These are phyloP conservation scores for Hemileccinum hortonii DNA, from an alignment of 1,284 basidiomycete species.

Conservation along the genomic window DNA sequence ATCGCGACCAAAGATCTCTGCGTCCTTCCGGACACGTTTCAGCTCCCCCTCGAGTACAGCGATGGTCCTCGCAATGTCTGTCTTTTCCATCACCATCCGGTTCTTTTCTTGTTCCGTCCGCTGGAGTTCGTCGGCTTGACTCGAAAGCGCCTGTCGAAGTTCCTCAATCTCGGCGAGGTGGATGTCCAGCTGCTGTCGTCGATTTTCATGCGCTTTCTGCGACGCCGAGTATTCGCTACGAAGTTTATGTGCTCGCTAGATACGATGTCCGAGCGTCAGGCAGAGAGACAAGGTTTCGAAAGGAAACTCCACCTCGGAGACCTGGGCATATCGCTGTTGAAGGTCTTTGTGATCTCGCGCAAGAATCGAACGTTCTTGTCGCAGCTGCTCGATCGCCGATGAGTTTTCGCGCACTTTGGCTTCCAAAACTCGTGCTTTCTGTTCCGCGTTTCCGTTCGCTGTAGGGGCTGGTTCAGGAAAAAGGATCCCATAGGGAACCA, in stretches of 20 bases:
- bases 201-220: constrained; percentile 67
- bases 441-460: constrained; percentile 65
- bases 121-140: constrained; percentile 64
- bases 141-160: constrained; percentile 59
- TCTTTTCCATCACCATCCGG: constrained; percentile 60
- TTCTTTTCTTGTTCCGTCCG: constrained; percentile 59
- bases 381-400: constrained; percentile 65
- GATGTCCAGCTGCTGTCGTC: constrained; percentile 69
- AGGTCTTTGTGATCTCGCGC: constrained; percentile 66
- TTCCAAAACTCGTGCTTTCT: constrained; percentile 66
- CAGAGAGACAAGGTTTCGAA: neutral
- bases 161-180: constrained; percentile 72
- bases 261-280: constrained; percentile 1
- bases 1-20: constrained; percentile 74
- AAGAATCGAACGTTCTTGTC: constrained; percentile 69
- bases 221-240: constrained; percentile 58
- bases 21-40: constrained; percentile 66
- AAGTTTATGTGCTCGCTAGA: constrained; percentile 58
- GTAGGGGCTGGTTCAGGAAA: constrained; percentile 1
- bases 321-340: constrained; percentile 61
- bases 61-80: constrained; percentile 60
- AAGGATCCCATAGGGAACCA: neutral
- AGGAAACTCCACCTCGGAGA: constrained; percentile 56
- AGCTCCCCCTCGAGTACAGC: constrained; percentile 67
- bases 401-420: constrained; percentile 62